Percentiles rank a stretch among this genome's conserved stretches.
phyloP scores from a whole-genome alignment of 352 stramenopile species.

The Aphanomyces cochlioides region DNA sequence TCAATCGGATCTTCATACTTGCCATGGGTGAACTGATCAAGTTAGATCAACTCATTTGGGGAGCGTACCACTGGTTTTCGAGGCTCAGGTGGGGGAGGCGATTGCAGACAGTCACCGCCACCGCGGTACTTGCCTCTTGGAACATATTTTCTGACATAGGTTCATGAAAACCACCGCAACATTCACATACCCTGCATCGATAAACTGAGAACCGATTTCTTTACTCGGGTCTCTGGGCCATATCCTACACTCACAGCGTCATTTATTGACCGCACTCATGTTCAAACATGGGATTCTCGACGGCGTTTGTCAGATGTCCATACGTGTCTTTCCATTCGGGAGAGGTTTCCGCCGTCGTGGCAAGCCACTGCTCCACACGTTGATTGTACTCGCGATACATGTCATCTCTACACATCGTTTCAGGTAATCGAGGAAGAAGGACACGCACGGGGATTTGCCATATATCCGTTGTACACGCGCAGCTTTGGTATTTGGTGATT shows the following conservation, averaged over 20 bases:
- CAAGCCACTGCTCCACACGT: slow-evolving; percentile 46
- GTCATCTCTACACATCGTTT: slow-evolving; percentile 41
- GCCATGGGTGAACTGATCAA: slow-evolving; percentile 43
- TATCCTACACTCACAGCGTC: slow-evolving; percentile 6
- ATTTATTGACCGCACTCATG: background rate
- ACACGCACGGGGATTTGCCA: slow-evolving; percentile 49
- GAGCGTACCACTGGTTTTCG: slow-evolving; percentile 30
- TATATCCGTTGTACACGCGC: slow-evolving; percentile 41
- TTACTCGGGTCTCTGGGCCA: slow-evolving; percentile 22
- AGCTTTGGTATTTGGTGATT: slow-evolving; percentile 20
- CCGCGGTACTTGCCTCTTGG: slow-evolving; percentile 13
- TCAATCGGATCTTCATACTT: slow-evolving; percentile 33
- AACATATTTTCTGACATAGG: slow-evolving; percentile 8
- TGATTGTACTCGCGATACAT: slow-evolving; percentile 64
- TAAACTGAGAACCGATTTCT: slow-evolving; percentile 8
- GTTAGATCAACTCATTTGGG: slow-evolving; percentile 27
- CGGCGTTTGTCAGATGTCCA: slow-evolving; percentile 46
- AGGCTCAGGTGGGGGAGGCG: slow-evolving; percentile 20
- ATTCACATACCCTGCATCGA: slow-evolving; percentile 20
- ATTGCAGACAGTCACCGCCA: slow-evolving; percentile 2
- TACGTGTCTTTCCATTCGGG: slow-evolving; percentile 52
- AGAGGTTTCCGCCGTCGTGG: slow-evolving; percentile 39
- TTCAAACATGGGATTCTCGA: slow-evolving; percentile 49
- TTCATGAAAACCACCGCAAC: background rate
- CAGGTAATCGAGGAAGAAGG: background rate